These are phyloP conservation scores for Saccharomycopsis sp. DNA, from an alignment of 805 yeast species.

Conservation along the genomic window DNA sequence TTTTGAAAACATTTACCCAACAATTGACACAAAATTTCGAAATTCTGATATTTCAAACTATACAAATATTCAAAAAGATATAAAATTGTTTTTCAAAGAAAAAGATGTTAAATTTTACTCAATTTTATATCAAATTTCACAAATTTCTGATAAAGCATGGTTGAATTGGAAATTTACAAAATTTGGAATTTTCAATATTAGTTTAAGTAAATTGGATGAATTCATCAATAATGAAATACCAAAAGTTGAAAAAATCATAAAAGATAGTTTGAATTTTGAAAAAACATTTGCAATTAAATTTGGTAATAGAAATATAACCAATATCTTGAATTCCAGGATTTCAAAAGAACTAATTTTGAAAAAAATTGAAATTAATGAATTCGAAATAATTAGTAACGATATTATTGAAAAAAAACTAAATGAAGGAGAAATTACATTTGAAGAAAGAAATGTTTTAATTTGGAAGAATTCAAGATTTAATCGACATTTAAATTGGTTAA, in stretches of 20 bases:
- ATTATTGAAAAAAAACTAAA: background rate
- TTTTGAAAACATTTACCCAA: no score
- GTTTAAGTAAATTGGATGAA: no score
- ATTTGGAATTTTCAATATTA: conserved; percentile 9
- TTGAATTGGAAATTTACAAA: conserved; percentile 10
- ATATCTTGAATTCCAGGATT: conserved; percentile 5
- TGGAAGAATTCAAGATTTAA: conserved; percentile 12
- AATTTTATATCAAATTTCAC: no score
- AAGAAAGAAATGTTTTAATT: background rate
- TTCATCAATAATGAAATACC: no score
- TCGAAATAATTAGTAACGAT: background rate
- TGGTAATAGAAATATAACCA: conserved; percentile 16
- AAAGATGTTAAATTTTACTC: no score
- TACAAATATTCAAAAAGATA: no score
- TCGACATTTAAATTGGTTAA: background rate
- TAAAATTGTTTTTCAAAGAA: no score
- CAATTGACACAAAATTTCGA: no score
- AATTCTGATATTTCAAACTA: no score
- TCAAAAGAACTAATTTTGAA: background rate
- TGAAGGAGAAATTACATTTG: background rate
- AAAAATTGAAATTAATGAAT: background rate
- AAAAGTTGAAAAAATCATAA: background rate
- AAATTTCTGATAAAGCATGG: no score
- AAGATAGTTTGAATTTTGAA: background rate
- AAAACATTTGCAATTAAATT: conserved; percentile 11